phyloP scores from a whole-genome alignment of 1,139 yeast genomes.

The Ashbya aceris region DNA sequence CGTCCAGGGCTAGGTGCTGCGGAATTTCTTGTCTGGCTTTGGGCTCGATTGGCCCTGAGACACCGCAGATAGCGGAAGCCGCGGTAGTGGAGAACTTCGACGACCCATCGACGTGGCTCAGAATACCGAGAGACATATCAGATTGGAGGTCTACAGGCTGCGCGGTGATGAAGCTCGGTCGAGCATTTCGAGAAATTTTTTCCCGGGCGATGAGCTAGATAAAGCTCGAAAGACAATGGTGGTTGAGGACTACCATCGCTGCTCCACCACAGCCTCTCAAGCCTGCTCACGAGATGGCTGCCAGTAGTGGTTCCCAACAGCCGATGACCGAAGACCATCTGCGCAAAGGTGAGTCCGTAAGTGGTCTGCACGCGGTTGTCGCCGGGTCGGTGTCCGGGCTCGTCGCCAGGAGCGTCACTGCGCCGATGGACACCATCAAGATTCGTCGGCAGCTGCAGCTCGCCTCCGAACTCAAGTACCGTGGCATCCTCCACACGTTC shows the following conservation, averaged over 20 bases:
- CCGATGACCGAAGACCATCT: conserved; percentile 37
- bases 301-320: too few species aligned
- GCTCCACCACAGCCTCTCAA: too few species aligned
- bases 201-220: too few species aligned
- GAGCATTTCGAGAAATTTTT: too few species aligned
- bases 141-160: not conserved
- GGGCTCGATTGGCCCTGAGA: conserved; percentile 87
- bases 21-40: conserved; percentile 80
- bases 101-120: conserved; percentile 72
- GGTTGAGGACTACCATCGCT: too few species aligned
- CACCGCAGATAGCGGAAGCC: conserved; percentile 62
- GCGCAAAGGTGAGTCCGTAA: conserved; percentile 41
- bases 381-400: conserved; percentile 76
- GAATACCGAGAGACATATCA: conserved; percentile 13
- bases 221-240: too few species aligned
- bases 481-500: conserved; percentile 32
- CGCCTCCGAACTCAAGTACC: conserved; percentile 24
- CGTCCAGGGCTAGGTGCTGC: conserved; percentile 65
- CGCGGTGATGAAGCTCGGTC: too few species aligned
- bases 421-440: conserved; percentile 86
- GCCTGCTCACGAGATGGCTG: too few species aligned
- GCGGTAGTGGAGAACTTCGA: conserved; percentile 44
- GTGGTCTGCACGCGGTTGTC: conserved; percentile 38
- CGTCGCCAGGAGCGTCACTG: conserved; percentile 58
- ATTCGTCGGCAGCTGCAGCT: conserved; percentile 65